Conservation (phyloP, 805 yeast species). For the Kluyveromyces starmeri region DNA sequence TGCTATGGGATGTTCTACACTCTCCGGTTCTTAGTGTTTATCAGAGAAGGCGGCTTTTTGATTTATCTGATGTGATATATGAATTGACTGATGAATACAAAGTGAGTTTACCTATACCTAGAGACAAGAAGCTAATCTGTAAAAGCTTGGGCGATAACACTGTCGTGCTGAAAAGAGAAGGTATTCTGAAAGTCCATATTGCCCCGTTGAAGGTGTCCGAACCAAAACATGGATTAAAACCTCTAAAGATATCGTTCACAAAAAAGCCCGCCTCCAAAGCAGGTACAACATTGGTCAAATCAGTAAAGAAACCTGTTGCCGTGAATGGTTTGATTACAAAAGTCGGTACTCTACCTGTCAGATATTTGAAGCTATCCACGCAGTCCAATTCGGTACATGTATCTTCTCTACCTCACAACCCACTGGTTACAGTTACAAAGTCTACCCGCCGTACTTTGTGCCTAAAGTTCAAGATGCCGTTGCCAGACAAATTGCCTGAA, state of each 20-base stretch:
- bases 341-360: constrained; percentile 26
- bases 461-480: constrained; percentile 17
- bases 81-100: constrained; percentile 48
- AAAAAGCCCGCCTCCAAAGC: constrained; percentile 1
- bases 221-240: constrained; percentile 4
- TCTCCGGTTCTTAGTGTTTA: constrained; percentile 49
- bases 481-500: too few species aligned
- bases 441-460: constrained; percentile 25
- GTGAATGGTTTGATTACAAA: constrained; percentile 12
- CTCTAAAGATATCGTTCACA: background rate
- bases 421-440: constrained; percentile 19
- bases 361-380: constrained; percentile 37
- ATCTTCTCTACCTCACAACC: constrained; percentile 37
- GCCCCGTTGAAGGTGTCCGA: constrained; percentile 15
- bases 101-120: constrained; percentile 61
- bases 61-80: constrained; percentile 56
- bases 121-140: constrained; percentile 58
- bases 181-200: constrained; percentile 25
- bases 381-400: constrained; percentile 30
- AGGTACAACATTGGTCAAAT: constrained; percentile 4
- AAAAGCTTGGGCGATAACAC: constrained; percentile 42
- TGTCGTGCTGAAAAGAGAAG: constrained; percentile 52
- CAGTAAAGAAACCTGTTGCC: constrained; percentile 9
- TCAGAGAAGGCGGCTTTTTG: constrained; percentile 55
- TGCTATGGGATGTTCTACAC: constrained; percentile 64